A percentile compares a stretch with the other conserved stretches of the same genome.
Evolutionary conservation across 352 stramenopile species (phyloP).

Genomic region (Pythium plurisporium): DNA sequence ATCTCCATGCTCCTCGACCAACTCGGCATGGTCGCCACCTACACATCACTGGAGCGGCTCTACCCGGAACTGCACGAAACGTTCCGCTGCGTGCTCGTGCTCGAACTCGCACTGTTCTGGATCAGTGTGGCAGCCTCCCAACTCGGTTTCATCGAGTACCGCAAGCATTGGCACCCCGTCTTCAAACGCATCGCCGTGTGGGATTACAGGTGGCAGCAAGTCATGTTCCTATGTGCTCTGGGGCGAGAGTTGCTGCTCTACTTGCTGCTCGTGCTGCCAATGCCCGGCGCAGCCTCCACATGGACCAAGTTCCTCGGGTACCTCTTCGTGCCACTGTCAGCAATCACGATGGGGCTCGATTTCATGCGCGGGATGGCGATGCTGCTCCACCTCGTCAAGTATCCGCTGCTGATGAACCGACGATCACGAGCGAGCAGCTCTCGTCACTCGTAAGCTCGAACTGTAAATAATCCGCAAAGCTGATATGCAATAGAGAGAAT

Average conservation of each 20-base stretch:
- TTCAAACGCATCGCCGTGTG: conserved; percentile 58
- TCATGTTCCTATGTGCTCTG: conserved; percentile 46
- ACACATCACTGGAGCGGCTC: conserved; percentile 46
- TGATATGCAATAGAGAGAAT: conserved; percentile 20
- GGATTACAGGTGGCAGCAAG: conserved; percentile 40
- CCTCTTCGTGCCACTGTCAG: conserved; percentile 54
- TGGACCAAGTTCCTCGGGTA: conserved; percentile 34
- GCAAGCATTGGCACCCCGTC: conserved; percentile 54
- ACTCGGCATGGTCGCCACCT: conserved; percentile 48
- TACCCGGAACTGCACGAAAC: conserved; percentile 39
- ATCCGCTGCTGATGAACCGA: conserved; percentile 20
- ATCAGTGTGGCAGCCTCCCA: conserved; percentile 53
- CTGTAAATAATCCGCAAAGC: background rate
- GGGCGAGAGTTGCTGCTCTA: conserved; percentile 58
- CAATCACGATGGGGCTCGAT: conserved; percentile 51
- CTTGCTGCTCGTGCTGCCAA: conserved; percentile 57
- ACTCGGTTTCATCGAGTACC: conserved; percentile 52
- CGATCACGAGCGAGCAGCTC: background rate
- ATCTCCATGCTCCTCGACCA: conserved; percentile 69
- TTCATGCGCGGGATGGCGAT: conserved; percentile 48
- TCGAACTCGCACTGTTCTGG: conserved; percentile 53
- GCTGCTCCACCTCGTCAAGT: conserved; percentile 49
- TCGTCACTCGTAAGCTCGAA: background rate
- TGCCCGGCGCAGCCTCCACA: conserved; percentile 19
- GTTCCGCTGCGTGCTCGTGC: conserved; percentile 44